Evolutionary conservation across 208 protist genomes (phyloP).

Genomic region (Zelonia costaricensis): DNA sequence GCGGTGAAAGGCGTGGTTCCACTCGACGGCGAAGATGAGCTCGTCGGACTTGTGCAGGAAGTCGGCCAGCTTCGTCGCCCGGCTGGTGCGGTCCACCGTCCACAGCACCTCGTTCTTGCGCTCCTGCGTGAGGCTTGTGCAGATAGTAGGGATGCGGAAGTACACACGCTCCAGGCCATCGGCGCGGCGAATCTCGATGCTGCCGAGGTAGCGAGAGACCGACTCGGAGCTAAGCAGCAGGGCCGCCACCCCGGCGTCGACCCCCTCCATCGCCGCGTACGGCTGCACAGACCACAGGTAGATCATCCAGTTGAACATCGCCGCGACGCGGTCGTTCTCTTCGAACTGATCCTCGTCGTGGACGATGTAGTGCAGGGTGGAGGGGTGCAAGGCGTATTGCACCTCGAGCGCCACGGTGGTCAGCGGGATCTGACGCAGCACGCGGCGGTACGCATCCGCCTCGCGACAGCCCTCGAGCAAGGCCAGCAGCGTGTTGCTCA

Average conservation of each 20-base stretch:
- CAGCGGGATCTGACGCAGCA: slow-evolving; percentile 66
- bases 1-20: slow-evolving; percentile 48
- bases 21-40: slow-evolving; percentile 85
- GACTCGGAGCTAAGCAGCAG: slow-evolving; percentile 40
- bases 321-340: slow-evolving; percentile 41
- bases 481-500: slow-evolving; percentile 64
- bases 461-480: slow-evolving; percentile 77
- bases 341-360: slow-evolving; percentile 42
- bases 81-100: slow-evolving; percentile 73
- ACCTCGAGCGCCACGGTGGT: slow-evolving; percentile 54
- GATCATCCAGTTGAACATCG: slow-evolving; percentile 85
- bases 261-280: slow-evolving; percentile 39
- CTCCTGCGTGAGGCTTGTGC: slow-evolving; percentile 57
- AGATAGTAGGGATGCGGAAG: slow-evolving; percentile 82
- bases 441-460: slow-evolving; percentile 34
- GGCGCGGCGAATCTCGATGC: slow-evolving; percentile 74
- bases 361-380: slow-evolving; percentile 35
- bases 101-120: slow-evolving; percentile 74
- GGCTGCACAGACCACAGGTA: slow-evolving; percentile 56
- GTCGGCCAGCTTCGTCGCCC: slow-evolving; percentile 74
- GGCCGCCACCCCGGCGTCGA: slow-evolving; percentile 40
- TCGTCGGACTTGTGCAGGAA: slow-evolving; percentile 82
- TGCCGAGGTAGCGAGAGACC: slow-evolving; percentile 52
- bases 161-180: slow-evolving; percentile 81
- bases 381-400: slow-evolving; percentile 22